Conservation (phyloP, 1,284 basidiomycete genomes). For the Crucibulum cyathiforme region DNA sequence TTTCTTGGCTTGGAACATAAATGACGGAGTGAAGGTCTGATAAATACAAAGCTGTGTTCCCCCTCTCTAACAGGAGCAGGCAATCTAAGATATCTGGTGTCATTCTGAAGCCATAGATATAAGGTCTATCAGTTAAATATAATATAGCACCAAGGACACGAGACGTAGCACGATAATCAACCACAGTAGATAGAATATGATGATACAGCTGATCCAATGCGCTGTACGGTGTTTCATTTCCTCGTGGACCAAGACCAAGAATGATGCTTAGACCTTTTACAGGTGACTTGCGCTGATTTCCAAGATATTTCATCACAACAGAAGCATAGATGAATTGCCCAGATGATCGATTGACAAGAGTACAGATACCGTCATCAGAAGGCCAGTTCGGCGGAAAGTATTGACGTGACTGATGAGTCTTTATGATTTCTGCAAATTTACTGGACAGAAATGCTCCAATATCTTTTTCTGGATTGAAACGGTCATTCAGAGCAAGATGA, state of each 20-base stretch:
- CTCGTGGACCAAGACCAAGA: not conserved
- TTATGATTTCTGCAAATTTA: slow-evolving; percentile 6
- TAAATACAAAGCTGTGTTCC: too few relatives aligned
- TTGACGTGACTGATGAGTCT: slow-evolving; percentile 1
- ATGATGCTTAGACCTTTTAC: not conserved
- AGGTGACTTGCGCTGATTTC: not conserved
- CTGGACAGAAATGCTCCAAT: slow-evolving; percentile 5
- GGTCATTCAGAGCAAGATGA: slow-evolving; percentile 1
- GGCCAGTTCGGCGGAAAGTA: slow-evolving; percentile 7
- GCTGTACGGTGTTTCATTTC: slow-evolving; percentile 2
- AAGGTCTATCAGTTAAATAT: too few relatives aligned
- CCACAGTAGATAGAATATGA: slow-evolving; percentile 1
- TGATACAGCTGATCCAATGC: slow-evolving; percentile 8
- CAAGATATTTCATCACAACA: slow-evolving; percentile 11
- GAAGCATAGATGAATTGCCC: slow-evolving; percentile 16
- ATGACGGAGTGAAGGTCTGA: too few relatives aligned
- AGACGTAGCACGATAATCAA: not conserved
- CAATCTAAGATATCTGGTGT: too few relatives aligned
- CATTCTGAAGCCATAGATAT: too few relatives aligned
- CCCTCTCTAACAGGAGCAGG: too few relatives aligned
- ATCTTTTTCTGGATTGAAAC: slow-evolving; percentile 4
- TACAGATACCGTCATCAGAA: not conserved
- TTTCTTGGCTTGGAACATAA: too few relatives aligned
- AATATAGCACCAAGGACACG: too few relatives aligned
- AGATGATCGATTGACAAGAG: slow-evolving; percentile 8